Percentiles rank a stretch among this genome's conserved stretches.
Conservation (phyloP, 1,284 basidiomycete species). For the Naganishia albida region DNA sequence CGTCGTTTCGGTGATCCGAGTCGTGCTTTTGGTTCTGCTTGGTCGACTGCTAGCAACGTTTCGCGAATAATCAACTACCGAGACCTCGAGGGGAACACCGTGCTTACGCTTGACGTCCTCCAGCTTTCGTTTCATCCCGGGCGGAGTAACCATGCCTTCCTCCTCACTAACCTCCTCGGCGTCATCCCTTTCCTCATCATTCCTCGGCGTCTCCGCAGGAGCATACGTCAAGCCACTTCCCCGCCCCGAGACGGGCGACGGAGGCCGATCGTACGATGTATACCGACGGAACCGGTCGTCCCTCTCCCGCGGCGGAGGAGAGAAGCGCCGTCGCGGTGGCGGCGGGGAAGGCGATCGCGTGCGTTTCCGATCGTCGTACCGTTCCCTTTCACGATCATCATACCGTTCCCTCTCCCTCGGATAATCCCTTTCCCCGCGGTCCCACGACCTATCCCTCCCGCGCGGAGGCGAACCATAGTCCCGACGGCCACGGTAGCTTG, state of each 20-base stretch:
- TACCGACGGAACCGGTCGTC: slow-evolving; percentile 3
- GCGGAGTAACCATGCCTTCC: slow-evolving; percentile 25
- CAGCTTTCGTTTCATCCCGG: slow-evolving; percentile 14
- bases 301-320: slow-evolving; percentile 4
- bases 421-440: slow-evolving; percentile 1
- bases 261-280: not conserved
- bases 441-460: slow-evolving; percentile 5
- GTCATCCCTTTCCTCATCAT: not conserved
- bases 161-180: slow-evolving; percentile 14
- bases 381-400: not conserved
- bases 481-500: slow-evolving; percentile 8
- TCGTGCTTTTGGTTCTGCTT: slow-evolving; percentile 8
- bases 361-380: slow-evolving; percentile 8
- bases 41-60: not conserved
- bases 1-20: slow-evolving; percentile 3
- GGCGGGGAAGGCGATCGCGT: slow-evolving; percentile 9
- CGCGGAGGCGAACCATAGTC: slow-evolving; percentile 1
- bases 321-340: not conserved
- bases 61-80: too few relatives aligned
- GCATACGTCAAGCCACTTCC: not conserved
- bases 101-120: not conserved
- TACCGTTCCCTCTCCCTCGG: slow-evolving; percentile 11
- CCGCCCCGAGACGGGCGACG: not conserved
- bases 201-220: not conserved
- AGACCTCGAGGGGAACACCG: not conserved